Evolutionary conservation across 1,284 basidiomycete genomes (phyloP), one percentile per base, ranked within the genome.

Genomic region (Somion occarium): DNA sequence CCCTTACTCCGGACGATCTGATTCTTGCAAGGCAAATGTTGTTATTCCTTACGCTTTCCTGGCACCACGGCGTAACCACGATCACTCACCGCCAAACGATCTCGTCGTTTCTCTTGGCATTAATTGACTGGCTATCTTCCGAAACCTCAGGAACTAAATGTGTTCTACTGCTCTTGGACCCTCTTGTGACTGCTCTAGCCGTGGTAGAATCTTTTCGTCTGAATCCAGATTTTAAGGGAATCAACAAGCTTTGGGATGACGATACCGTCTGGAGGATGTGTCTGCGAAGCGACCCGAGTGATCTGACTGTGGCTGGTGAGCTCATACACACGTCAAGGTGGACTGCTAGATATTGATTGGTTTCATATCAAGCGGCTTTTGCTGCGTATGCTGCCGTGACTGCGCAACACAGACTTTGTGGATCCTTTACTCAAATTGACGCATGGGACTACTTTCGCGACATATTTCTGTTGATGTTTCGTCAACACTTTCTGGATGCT

Each of bases 391-490:
- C 83, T 30, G 53, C 67, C 11, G 62, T 52, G 5, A 55, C 62
- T 12, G 56, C 63, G 12, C 53, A 53, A 12, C 54, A 56, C 18
- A 51, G 42, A n/a, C 41, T 54, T 11, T 59, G 58, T 38, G 70
- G 75, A 48, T 49, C 68, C 3, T 59, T 82, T 27, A 59, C 64
- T 26, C 69, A 67, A 48, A 65, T 72, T 1, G 83, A 85, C 60
- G 73, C 75, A 37, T 81, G 81, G 76, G 69, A 78, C 48, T 73
- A 76, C 57, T 61, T 88, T 43, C 66, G 76, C 26, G 76, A 82
- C 50, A 65, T 69, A 1, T 61, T 82, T 3, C 54, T 80, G 9
- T 63, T 78, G 25, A 74, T 81, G 38, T 58, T 79, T 26, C 68
- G 69, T 24, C 68, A 64, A 38, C 65, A 75, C 25, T 73, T 72